Percentiles rank a stretch among this genome's conserved stretches.
phyloP scores from a whole-genome alignment of 495 filamentous ascomycete genomes.

The Neurospora sp. region DNA sequence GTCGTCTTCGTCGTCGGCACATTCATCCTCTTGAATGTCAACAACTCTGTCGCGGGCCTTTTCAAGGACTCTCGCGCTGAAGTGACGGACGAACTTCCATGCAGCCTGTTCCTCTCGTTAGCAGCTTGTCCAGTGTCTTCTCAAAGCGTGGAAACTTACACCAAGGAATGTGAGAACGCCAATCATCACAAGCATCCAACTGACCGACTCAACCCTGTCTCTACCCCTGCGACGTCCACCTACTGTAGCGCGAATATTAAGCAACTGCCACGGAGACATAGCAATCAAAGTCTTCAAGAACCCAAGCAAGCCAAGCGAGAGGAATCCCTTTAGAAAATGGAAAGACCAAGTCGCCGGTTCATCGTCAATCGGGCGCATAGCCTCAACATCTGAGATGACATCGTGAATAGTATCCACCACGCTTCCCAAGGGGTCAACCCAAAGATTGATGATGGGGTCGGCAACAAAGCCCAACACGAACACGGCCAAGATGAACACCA shows the following conservation, averaged over 20 bases:
- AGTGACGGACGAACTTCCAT: slow-evolving; percentile 65
- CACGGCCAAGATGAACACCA: slow-evolving; percentile 57
- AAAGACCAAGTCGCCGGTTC: slow-evolving; percentile 53
- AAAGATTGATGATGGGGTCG: slow-evolving; percentile 85
- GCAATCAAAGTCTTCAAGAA: slow-evolving; percentile 72
- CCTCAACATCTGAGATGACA: slow-evolving; percentile 26
- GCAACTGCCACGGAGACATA: slow-evolving; percentile 66
- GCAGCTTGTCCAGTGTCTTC: background rate
- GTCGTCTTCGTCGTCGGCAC: slow-evolving; percentile 59
- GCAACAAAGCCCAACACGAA: slow-evolving; percentile 83
- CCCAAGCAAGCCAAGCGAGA: slow-evolving; percentile 74
- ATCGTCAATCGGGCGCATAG: slow-evolving; percentile 25
- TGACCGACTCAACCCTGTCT: slow-evolving; percentile 62
- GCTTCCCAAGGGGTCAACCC: slow-evolving; percentile 58
- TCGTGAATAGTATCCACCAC: slow-evolving; percentile 29
- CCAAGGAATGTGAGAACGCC: slow-evolving; percentile 74
- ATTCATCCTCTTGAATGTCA: slow-evolving; percentile 64
- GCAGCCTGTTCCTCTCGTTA: slow-evolving; percentile 48
- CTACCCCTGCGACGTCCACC: slow-evolving; percentile 50
- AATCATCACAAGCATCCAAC: slow-evolving; percentile 65
- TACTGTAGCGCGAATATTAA: slow-evolving; percentile 50
- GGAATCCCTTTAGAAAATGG: slow-evolving; percentile 82
- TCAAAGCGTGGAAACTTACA: slow-evolving; percentile 41
- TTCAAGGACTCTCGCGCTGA: slow-evolving; percentile 58
- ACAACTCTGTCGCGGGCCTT: slow-evolving; percentile 68